These are phyloP conservation scores for Gymnopilus junonius DNA, from an alignment of 768 basidiomycete species.

Conservation along the genomic window DNA sequence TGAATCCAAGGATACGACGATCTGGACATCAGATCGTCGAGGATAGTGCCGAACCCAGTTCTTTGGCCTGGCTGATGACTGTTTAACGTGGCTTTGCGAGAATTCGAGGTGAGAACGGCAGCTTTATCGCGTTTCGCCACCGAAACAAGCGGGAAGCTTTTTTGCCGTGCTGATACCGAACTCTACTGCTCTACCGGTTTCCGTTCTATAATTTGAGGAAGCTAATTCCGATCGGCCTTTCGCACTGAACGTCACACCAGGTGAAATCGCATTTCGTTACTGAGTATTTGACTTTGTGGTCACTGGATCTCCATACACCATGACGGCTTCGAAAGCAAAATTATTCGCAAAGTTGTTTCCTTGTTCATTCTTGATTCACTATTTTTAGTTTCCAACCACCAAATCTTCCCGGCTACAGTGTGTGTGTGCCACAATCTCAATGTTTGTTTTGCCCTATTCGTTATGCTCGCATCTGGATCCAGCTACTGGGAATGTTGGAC, in stretches of 20 bases:
- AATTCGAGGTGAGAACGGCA: constrained; percentile 20
- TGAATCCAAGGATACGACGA: constrained; percentile 16
- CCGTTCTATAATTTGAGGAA: constrained; percentile 15
- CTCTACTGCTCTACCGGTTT: constrained; percentile 16
- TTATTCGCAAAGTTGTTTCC: constrained; percentile 20
- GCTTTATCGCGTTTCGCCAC: constrained; percentile 11
- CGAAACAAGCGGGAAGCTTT: constrained; percentile 24
- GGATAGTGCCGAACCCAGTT: constrained; percentile 18
- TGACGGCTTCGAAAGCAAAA: constrained; percentile 11
- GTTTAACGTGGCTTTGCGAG: constrained; percentile 18
- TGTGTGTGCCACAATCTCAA: constrained; percentile 17
- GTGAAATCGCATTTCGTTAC: constrained; percentile 13
- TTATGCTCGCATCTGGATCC: constrained; percentile 22
- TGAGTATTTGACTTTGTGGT: constrained; percentile 16
- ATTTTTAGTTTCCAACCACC: constrained; percentile 24
- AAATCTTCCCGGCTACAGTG: constrained; percentile 21
- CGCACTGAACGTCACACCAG: constrained; percentile 23
- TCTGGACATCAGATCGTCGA: constrained; percentile 16
- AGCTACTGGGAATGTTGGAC: constrained; percentile 25
- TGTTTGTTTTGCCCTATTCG: constrained; percentile 24
- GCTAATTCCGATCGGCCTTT: constrained; percentile 16
- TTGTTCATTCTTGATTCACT: constrained; percentile 9
- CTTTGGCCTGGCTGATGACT: constrained; percentile 15
- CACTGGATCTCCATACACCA: constrained; percentile 7
- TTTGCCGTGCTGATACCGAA: constrained; percentile 15